Evolutionary conservation across 139 green algal genomes (phyloP).

Genomic region (Volvox reticuliferus): DNA sequence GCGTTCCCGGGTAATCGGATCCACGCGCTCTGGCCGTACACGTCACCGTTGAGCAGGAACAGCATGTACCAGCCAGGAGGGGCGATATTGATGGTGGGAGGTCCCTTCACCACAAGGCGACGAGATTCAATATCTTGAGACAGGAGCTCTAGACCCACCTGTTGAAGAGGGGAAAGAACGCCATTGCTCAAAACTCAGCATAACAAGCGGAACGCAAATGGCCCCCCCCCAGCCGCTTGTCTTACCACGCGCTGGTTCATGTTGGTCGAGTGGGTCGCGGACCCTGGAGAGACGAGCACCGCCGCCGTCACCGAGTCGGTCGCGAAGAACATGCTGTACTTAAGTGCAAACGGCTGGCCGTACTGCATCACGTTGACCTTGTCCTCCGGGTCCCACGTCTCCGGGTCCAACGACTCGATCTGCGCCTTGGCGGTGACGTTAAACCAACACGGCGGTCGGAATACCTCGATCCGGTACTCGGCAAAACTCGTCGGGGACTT

Average conservation of each 20-base stretch:
- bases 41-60: conserved; percentile 56
- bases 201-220: no score
- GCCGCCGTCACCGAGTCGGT: conserved; percentile 10
- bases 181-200: no score
- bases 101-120: neutral
- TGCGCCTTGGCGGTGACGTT: conserved; percentile 42
- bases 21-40: conserved; percentile 45
- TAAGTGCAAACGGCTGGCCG: neutral
- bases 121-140: neutral
- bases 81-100: conserved; percentile 51
- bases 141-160: conserved; percentile 43
- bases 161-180: neutral
- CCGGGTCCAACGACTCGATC: neutral
- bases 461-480: conserved; percentile 64
- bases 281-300: conserved; percentile 44
- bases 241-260: conserved; percentile 52
- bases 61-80: conserved; percentile 58
- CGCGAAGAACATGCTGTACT: conserved; percentile 18
- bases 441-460: conserved; percentile 53
- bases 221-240: neutral
- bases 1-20: conserved; percentile 36
- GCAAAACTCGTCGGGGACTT: conserved; percentile 30
- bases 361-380: conserved; percentile 32
- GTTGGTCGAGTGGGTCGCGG: conserved; percentile 54
- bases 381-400: neutral